Evolutionary conservation across 2,329 filamentous ascomycete species (phyloP).

Genomic region (Aspergillus sp.): DNA sequence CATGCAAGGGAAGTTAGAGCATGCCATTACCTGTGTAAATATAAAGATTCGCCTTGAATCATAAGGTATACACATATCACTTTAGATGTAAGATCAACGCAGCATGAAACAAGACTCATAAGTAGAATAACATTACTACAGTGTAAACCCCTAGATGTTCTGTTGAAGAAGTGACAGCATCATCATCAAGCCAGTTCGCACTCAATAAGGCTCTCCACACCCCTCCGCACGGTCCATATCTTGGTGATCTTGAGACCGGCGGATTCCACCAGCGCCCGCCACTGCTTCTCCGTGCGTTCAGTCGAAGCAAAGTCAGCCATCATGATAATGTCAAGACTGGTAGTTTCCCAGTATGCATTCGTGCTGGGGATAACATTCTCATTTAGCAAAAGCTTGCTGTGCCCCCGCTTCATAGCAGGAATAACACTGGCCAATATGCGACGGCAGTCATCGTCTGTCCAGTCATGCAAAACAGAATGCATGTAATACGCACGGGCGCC

Average conservation of each 20-base stretch:
- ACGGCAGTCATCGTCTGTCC: conserved; percentile 34
- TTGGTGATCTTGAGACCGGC: conserved; percentile 41
- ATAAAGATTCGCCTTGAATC: no score
- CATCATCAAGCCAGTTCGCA: conserved; percentile 22
- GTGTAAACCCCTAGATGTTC: no score
- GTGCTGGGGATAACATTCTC: conserved; percentile 47
- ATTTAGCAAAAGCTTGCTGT: conserved; percentile 49
- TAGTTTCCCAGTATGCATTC: conserved; percentile 35
- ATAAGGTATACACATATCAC: no score
- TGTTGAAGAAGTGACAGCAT: no score
- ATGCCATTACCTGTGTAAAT: no score
- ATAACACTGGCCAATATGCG: conserved; percentile 34
- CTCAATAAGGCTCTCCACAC: conserved; percentile 30
- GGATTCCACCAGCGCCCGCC: conserved; percentile 35
- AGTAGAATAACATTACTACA: no score
- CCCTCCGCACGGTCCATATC: conserved; percentile 31
- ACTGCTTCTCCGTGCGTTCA: conserved; percentile 46
- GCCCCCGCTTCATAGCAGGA: conserved; percentile 37
- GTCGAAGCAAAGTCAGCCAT: conserved; percentile 41
- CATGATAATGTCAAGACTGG: conserved; percentile 47
- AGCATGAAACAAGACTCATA: no score
- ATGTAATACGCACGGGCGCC: conserved; percentile 36
- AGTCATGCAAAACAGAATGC: conserved; percentile 31
- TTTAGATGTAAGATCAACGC: no score
- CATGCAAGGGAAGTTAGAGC: no score